These are phyloP conservation scores for Fusarium sp. DNA, from an alignment of 2,329 filamentous ascomycete species.

Conservation along the genomic window DNA sequence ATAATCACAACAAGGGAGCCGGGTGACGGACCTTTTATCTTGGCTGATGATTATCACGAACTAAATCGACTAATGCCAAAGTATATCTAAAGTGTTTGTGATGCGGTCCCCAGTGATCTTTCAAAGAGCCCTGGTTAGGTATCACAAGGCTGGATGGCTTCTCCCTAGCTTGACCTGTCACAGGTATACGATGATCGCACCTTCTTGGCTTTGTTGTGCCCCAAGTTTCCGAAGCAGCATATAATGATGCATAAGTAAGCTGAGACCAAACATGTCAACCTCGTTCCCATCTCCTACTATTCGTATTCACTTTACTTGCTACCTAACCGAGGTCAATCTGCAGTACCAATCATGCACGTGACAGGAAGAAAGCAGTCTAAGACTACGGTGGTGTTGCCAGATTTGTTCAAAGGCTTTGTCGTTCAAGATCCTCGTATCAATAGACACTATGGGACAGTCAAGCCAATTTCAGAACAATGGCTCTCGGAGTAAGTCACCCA, in stretches of 20 bases:
- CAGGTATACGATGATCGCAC: neutral
- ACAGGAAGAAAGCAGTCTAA: neutral
- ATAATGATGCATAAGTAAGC: neutral
- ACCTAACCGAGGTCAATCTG: too few relatives aligned
- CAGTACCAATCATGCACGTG: neutral
- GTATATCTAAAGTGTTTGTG: neutral
- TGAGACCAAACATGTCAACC: neutral
- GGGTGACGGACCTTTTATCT: neutral
- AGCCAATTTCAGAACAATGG: constrained; percentile 20
- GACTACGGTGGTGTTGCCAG: constrained; percentile 3
- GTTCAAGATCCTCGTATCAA: constrained; percentile 12
- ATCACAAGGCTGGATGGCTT: neutral
- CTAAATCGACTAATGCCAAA: neutral
- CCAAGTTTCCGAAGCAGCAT: neutral
- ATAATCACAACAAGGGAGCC: neutral
- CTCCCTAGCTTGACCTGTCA: neutral
- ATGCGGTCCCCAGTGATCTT: constrained; percentile 11
- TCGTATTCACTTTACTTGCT: too few relatives aligned
- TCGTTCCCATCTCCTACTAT: too few relatives aligned
- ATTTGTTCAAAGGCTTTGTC: constrained; percentile 17
- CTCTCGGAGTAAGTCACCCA: constrained; percentile 10
- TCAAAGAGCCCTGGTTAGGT: neutral
- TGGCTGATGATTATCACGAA: neutral
- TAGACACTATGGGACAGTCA: constrained; percentile 10
- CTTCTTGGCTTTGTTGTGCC: neutral